phyloP scores from a whole-genome alignment of 2,329 filamentous ascomycete genomes.

The Hysterium pulicare region DNA sequence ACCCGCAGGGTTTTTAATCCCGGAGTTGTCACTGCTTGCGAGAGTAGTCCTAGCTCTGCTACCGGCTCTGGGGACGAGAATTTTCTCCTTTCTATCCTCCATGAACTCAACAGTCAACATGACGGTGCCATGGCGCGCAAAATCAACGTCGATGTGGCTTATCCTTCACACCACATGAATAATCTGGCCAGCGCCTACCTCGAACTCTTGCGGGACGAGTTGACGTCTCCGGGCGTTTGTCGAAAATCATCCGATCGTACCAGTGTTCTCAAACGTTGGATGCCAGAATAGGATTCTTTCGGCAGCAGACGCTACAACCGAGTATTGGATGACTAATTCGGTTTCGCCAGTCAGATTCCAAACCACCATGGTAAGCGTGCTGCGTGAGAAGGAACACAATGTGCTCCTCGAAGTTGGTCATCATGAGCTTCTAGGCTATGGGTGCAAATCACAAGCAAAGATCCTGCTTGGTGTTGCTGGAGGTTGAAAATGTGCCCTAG shows the following conservation, averaged over 20 bases:
- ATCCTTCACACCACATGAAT: constrained; percentile 13
- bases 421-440: constrained; percentile 11
- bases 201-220: too few species aligned
- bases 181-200: too few species aligned
- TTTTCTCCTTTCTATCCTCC: background rate
- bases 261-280: background rate
- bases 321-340: constrained; percentile 4
- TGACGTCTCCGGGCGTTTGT: too few species aligned
- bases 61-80: constrained; percentile 4
- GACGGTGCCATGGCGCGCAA: constrained; percentile 1
- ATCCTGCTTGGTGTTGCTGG: constrained; percentile 31
- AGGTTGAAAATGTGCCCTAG: constrained; percentile 33
- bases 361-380: background rate
- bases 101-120: constrained; percentile 1
- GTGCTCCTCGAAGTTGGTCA: constrained; percentile 33
- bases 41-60: too few species aligned
- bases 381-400: constrained; percentile 1
- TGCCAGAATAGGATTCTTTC: background rate
- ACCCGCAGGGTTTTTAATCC: too few species aligned
- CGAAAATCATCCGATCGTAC: background rate
- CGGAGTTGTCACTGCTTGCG: too few species aligned
- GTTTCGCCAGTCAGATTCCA: constrained; percentile 6
- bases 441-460: constrained; percentile 17
- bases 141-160: constrained; percentile 9
- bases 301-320: background rate